Evolutionary conservation across 441 rosid genomes (phyloP), one percentile per base, ranked within the genome.

Genomic region (Brassica balearica): DNA sequence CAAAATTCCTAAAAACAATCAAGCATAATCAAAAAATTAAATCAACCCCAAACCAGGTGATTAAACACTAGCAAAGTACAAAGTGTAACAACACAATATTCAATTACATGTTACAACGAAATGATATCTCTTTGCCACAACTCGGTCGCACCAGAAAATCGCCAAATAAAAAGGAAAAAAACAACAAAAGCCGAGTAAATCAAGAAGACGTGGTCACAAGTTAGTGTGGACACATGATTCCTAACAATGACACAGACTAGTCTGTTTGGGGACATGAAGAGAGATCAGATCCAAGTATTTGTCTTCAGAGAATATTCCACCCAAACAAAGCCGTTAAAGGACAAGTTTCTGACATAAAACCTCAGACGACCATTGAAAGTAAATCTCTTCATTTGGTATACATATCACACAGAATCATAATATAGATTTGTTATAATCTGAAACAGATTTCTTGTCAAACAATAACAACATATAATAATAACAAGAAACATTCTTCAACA

Each of bases 181-280:
- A 12, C 41, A 36, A 36, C 10, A 41, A 41, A 10, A 41, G 19
- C 19, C 3, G 51, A 48, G 55, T 48, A 48, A 48, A 48, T 12
- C 15, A 48, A n/a, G 55, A 48, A 4, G 55, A 48, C 55, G 6
- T 4, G 14, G 17, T 12, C 55, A 48, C 6, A 48, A 48, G 15
- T 12, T 12, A 48, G 17, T 48, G 17, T 48, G 17, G 4, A 15
- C 55, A 48, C 1, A 46, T 62, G 15, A 77, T 51, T 70, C 65
- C 58, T 63, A 27, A 56, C 5, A 64, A 29, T 11, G 66, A 53
- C 15, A 53, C 15, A 48, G 27, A 25, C 46, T 48, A 20, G 62
- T 62, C 65, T 53, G 75, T 77, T 64, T 55, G 65, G 15, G 80
- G 76, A 64, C 76, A 77, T 15, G 22, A 63, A 22, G 46, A 15